Evolutionary conservation across 108 stramenopile species (phyloP).

Genomic region (Mediolabrus comicus): DNA sequence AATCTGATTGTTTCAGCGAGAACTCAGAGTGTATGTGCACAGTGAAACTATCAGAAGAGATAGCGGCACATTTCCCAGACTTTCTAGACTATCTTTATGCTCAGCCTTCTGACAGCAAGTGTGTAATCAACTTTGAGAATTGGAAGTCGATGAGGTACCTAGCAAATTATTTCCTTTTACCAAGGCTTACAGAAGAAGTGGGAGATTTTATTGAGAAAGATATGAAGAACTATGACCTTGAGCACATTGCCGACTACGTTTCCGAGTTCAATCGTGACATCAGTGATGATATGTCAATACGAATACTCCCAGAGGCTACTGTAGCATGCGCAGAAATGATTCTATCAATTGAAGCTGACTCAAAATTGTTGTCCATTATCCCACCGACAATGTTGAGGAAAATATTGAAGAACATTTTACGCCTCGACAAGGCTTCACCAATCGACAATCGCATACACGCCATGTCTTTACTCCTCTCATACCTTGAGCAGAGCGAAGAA

Average conservation of each 20-base stretch:
- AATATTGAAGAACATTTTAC: neutral
- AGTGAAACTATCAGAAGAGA: slow-evolving; percentile 13
- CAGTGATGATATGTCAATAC: neutral
- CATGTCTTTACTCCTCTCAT: neutral
- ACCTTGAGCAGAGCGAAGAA: neutral
- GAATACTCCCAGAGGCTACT: neutral
- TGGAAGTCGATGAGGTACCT: neutral
- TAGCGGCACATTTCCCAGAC: slow-evolving; percentile 22
- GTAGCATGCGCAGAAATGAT: neutral
- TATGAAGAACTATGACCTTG: slow-evolving; percentile 3
- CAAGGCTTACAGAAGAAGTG: slow-evolving; percentile 13
- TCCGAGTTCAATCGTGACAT: neutral
- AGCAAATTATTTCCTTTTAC: slow-evolving; percentile 8
- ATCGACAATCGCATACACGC: neutral
- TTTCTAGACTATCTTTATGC: slow-evolving; percentile 37
- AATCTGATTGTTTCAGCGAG: slow-evolving; percentile 8
- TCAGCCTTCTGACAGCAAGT: neutral
- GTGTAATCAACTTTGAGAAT: slow-evolving; percentile 1
- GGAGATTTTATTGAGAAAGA: neutral
- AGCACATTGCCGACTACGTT: neutral
- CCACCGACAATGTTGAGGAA: neutral
- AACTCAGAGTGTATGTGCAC: slow-evolving; percentile 6
- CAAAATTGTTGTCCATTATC: neutral
- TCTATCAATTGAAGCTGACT: neutral
- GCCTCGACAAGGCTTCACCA: neutral